These are phyloP conservation scores for Mortierella polycephala DNA, from an alignment of 371 early-diverging fungal genomes.

Conservation along the genomic window DNA sequence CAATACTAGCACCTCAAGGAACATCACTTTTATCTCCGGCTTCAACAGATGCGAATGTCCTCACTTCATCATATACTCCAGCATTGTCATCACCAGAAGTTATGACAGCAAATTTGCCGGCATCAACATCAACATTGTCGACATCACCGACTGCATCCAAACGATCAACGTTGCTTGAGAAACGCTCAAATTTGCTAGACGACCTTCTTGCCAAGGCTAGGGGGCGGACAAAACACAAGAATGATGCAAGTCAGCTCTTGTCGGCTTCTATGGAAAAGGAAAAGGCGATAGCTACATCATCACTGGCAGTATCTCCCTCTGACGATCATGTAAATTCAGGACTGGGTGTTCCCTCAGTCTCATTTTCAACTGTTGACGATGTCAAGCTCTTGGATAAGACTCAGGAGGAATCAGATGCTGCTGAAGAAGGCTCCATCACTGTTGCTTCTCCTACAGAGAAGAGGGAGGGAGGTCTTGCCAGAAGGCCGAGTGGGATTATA, in stretches of 20 bases:
- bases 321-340: conserved; percentile 1
- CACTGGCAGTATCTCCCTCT: neutral
- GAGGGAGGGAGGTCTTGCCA: conserved; percentile 14
- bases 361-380: conserved; percentile 28
- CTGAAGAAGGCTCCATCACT: neutral
- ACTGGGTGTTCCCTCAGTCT: conserved; percentile 15
- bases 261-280: conserved; percentile 17
- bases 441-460: neutral
- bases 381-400: conserved; percentile 6
- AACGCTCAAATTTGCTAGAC: conserved; percentile 26
- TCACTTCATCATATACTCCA: conserved; percentile 49
- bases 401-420: conserved; percentile 10
- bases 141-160: conserved; percentile 26
- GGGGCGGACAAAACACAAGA: conserved; percentile 21
- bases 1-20: conserved; percentile 5
- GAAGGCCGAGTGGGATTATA: conserved; percentile 38
- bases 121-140: conserved; percentile 4
- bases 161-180: conserved; percentile 30
- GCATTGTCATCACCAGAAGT: conserved; percentile 22
- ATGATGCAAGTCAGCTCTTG: conserved; percentile 5
- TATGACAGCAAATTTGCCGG: neutral
- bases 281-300: conserved; percentile 2
- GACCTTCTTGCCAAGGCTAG: conserved; percentile 35
- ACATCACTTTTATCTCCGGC: conserved; percentile 20
- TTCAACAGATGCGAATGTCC: conserved; percentile 19